A percentile compares a stretch with the other conserved stretches of the same genome.
Evolutionary conservation across 768 basidiomycete species (phyloP).

Genomic region (Mycena chlorophos): DNA sequence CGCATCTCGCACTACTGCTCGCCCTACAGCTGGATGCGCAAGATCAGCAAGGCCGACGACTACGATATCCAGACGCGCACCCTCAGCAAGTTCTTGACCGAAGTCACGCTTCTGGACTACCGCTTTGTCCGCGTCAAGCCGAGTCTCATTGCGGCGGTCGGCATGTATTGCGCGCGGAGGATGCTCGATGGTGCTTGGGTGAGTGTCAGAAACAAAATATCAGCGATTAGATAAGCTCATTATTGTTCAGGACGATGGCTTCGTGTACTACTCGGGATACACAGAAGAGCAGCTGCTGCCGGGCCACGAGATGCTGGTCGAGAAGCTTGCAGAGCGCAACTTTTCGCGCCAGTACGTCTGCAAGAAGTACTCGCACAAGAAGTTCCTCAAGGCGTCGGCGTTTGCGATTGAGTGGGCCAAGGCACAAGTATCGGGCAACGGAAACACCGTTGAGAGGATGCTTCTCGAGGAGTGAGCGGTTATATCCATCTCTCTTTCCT

Average conservation of each 20-base stretch:
- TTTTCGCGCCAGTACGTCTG: constrained; percentile 87
- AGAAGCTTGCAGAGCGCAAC: constrained; percentile 75
- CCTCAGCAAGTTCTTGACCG: constrained; percentile 94
- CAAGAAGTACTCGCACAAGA: constrained; percentile 97
- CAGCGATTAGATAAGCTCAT: constrained; percentile 18
- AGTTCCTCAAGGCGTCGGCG: constrained; percentile 89
- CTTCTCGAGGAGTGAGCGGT: constrained; percentile 44
- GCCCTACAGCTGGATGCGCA: constrained; percentile 98
- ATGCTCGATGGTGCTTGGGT: constrained; percentile 99
- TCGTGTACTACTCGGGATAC: constrained; percentile 90
- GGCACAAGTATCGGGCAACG: constrained; percentile 38
- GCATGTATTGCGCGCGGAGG: constrained; percentile 92
- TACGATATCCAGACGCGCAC: constrained; percentile 98
- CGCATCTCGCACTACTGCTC: constrained; percentile 96
- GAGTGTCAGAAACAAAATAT: constrained; percentile 40
- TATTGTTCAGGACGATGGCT: constrained; percentile 73
- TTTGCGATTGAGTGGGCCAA: constrained; percentile 79
- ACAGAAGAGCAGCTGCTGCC: constrained; percentile 84
- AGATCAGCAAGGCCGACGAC: constrained; percentile 97
- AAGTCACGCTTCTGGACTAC: constrained; percentile 91
- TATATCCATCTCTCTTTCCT: constrained; percentile 9
- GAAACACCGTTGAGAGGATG: constrained; percentile 44
- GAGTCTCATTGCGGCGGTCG: constrained; percentile 89
- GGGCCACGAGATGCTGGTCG: constrained; percentile 79
- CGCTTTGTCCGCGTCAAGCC: constrained; percentile 93